Evolutionary conservation across 352 stramenopile species (phyloP), one percentile per base, ranked within the genome.

Genomic region (Aphanomyces euteiches): DNA sequence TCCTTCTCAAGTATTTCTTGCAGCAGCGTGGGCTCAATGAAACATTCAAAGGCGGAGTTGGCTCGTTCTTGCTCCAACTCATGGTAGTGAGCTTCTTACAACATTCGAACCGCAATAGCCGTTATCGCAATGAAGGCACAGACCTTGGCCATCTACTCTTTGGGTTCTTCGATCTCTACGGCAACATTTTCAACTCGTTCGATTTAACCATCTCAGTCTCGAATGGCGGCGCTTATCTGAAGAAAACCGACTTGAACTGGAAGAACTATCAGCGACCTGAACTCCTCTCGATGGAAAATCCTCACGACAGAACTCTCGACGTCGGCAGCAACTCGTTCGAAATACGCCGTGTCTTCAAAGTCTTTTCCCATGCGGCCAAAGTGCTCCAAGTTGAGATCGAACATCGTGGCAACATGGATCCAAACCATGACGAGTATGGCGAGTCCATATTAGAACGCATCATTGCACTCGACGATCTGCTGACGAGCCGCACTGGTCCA

Each of bases 1-100:
- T 98, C 47, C 83, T 98, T 41, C 73, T 98, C 48, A 99, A 99
- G 79, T 97, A 98, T 75, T 98, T 98, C 77, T 80, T 98, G 74
- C 82, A 85, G 7, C 90, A 97, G 76, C 79, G 96, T 53, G 88
- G 84, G 13, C 76, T 98, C 34, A 98, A 98, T 74, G 92, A 98
- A 78, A 98, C 96, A 38, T 99, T 97, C 67, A 87, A 83, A 12
- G 96, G 96, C 10, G 96, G 96, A 5, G 83, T 98, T 7, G 96
- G 95, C 19, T 97, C 88, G 7, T 98, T 97, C 72, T 69, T 98
- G 73, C 71, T 98, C 45, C 92, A 98, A 76, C 81, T 98, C 61
- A 97, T 98, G 90, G 96, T 98, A 67, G 77, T 98, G 6, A 96
- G 89, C 71, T 98, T 97, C 70, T 77, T 98, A 45, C 96, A 99